Evolutionary conservation across 2,329 filamentous ascomycete genomes (phyloP).

Genomic region (Bisporella sp.): DNA sequence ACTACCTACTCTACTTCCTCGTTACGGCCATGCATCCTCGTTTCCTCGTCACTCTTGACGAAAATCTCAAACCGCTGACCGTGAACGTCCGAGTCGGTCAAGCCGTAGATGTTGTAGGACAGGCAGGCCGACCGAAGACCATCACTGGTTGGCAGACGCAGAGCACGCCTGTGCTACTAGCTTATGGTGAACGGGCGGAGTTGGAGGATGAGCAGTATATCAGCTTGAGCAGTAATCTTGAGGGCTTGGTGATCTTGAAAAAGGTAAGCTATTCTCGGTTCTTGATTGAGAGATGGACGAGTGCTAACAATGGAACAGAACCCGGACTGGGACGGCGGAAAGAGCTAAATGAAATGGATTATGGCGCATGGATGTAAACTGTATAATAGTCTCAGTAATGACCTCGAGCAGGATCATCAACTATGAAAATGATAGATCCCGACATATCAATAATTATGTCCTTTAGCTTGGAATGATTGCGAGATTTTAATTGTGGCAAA

Average conservation of each 20-base stretch:
- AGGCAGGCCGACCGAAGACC: slow-evolving; percentile 94
- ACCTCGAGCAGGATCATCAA: slow-evolving; percentile 14
- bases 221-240: slow-evolving; percentile 80
- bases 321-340: slow-evolving; percentile 46
- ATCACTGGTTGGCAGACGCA: slow-evolving; percentile 99
- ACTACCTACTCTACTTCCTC: slow-evolving; percentile 96
- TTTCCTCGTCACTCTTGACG: slow-evolving; percentile 93
- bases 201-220: slow-evolving; percentile 97
- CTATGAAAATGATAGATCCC: slow-evolving; percentile 19
- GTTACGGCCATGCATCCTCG: slow-evolving; percentile 95
- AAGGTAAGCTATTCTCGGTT: slow-evolving; percentile 58
- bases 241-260: slow-evolving; percentile 91
- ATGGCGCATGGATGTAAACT: slow-evolving; percentile 18
- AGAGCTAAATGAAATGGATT: slow-evolving; percentile 25
- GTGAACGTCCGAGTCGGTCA: slow-evolving; percentile 97
- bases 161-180: slow-evolving; percentile 91
- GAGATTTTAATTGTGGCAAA: too few species aligned
- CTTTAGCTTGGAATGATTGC: too few species aligned
- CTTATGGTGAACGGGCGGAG: slow-evolving; percentile 93
- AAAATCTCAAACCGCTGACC: slow-evolving; percentile 85
- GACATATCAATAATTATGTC: neutral
- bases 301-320: slow-evolving; percentile 33
- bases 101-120: slow-evolving; percentile 95
- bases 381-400: slow-evolving; percentile 27
- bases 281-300: neutral